phyloP scores from a whole-genome alignment of 352 stramenopile species.

The Globisporangium nagaii region DNA sequence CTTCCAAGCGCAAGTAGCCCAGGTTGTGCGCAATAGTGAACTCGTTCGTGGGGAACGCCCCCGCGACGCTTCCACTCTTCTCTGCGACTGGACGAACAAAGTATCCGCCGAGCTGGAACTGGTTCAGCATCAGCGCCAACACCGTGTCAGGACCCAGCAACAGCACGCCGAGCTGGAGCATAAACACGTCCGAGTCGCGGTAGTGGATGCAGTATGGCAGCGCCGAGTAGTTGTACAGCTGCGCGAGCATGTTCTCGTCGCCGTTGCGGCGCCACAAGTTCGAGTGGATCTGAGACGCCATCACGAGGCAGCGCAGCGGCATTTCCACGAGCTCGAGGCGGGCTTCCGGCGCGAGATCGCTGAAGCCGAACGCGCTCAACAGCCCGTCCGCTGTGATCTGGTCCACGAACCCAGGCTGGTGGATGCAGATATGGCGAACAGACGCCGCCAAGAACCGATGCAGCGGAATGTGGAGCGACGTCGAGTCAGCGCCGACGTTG shows the following conservation, averaged over 20 bases:
- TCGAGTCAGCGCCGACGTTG: slow-evolving; percentile 50
- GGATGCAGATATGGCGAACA: slow-evolving; percentile 62
- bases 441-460: slow-evolving; percentile 76
- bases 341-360: slow-evolving; percentile 33
- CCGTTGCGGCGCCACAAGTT: slow-evolving; percentile 85
- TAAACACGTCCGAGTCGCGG: slow-evolving; percentile 71
- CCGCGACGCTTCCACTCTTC: not conserved
- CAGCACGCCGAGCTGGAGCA: slow-evolving; percentile 69
- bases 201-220: slow-evolving; percentile 86
- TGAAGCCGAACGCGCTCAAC: slow-evolving; percentile 51
- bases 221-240: slow-evolving; percentile 88
- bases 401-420: slow-evolving; percentile 43
- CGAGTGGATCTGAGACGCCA: slow-evolving; percentile 85
- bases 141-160: slow-evolving; percentile 61
- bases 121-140: slow-evolving; percentile 67
- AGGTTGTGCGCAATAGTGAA: slow-evolving; percentile 10
- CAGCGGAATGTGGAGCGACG: slow-evolving; percentile 76
- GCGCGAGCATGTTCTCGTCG: slow-evolving; percentile 87
- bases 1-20: slow-evolving; percentile 46
- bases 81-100: slow-evolving; percentile 27
- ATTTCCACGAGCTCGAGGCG: slow-evolving; percentile 69
- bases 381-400: slow-evolving; percentile 41
- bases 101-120: slow-evolving; percentile 68
- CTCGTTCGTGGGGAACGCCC: slow-evolving; percentile 4
- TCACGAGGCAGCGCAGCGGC: slow-evolving; percentile 75